Percentiles rank a stretch among this genome's conserved stretches.
phyloP scores from a whole-genome alignment of 75 land plant species.

The Isoetes taiwanensis region DNA sequence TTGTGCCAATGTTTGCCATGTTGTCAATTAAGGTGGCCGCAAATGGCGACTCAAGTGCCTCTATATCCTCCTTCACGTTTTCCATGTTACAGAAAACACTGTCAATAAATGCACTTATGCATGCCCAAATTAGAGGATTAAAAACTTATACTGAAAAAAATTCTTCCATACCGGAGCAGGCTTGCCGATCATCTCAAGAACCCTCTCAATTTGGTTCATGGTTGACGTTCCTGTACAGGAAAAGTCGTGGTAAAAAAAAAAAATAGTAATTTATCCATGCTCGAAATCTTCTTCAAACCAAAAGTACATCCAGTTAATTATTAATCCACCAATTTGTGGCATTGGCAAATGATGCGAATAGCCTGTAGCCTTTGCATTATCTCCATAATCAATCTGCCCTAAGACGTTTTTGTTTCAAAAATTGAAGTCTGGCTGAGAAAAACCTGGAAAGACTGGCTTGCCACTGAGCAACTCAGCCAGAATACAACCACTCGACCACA shows the following conservation, averaged over 20 bases:
- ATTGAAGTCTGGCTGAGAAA: neutral
- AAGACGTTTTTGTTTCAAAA: neutral
- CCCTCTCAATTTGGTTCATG: constrained; percentile 32
- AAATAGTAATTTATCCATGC: neutral
- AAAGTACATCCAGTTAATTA: too few species aligned
- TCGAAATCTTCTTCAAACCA: too few species aligned
- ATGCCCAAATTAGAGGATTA: neutral
- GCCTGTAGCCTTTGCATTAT: neutral
- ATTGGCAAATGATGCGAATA: neutral
- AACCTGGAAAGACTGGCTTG: constrained; percentile 32
- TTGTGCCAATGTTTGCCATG: constrained; percentile 16
- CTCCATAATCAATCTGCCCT: too few species aligned
- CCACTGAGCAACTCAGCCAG: constrained; percentile 31
- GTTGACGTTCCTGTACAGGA: constrained; percentile 31
- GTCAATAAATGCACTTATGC: neutral
- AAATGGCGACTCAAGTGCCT: constrained; percentile 28
- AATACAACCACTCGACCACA: constrained; percentile 39
- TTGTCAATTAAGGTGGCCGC: constrained; percentile 31
- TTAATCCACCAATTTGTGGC: too few species aligned
- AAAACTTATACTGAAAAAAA: neutral
- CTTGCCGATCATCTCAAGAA: constrained; percentile 28
- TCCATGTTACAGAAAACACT: neutral
- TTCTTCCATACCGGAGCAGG: constrained; percentile 24
- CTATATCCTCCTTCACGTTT: constrained; percentile 27
- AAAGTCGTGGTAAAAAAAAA: too few species aligned